Evolutionary conservation across 441 rosid species (phyloP).

Genomic region (Geranium incanum): DNA sequence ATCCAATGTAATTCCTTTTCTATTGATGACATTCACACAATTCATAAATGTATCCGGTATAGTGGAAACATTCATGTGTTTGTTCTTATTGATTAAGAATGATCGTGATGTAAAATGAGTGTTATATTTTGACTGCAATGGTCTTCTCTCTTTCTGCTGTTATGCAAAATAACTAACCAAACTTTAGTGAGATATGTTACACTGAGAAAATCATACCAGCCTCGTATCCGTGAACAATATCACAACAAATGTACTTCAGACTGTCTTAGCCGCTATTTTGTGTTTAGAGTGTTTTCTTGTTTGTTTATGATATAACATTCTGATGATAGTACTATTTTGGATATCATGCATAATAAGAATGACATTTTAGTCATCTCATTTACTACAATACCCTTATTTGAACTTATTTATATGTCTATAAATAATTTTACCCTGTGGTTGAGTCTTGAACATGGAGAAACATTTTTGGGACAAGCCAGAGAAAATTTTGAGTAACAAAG

Average conservation of each 20-base stretch:
- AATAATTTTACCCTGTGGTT: neutral
- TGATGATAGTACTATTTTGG: neutral
- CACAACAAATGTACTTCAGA: neutral
- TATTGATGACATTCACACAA: neutral
- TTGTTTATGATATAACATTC: neutral
- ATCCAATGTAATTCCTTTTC: neutral
- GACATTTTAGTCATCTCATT: neutral
- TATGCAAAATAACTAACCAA: neutral
- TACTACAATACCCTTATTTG: neutral
- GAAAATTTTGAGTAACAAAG: neutral
- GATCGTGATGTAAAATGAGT: neutral
- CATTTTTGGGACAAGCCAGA: neutral
- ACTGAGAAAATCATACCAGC: neutral
- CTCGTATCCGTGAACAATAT: neutral
- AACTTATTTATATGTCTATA: neutral
- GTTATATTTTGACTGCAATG: neutral
- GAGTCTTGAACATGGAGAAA: neutral
- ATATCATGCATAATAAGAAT: neutral
- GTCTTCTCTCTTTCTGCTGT: neutral
- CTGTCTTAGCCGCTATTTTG: neutral
- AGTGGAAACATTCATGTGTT: neutral
- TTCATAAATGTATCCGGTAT: neutral
- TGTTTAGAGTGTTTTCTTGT: neutral
- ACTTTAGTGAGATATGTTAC: neutral
- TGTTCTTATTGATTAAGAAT: neutral